Evolutionary conservation across 192 early-diverging fungal species (phyloP).

Genomic region (Chytriomyces sp.): DNA sequence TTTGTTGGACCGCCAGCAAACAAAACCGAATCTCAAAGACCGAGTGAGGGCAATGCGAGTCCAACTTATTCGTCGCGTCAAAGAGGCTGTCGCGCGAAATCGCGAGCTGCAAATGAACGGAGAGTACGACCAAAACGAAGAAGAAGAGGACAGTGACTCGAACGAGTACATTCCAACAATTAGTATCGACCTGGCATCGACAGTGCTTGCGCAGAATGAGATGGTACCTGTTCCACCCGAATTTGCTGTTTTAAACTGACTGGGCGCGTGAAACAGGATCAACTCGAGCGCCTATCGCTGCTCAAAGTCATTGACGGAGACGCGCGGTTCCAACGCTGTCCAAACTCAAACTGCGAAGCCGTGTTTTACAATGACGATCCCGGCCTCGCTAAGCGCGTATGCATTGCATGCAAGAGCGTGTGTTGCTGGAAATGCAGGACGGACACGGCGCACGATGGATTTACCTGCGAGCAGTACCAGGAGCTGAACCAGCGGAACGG

Average conservation of each 20-base stretch:
- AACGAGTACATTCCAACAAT: constrained; percentile 18
- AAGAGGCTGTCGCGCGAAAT: neutral
- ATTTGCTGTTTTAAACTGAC: neutral
- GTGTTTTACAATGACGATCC: constrained; percentile 19
- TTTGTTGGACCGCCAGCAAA: neutral
- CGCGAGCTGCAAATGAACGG: neutral
- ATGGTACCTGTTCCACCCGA: constrained; percentile 13
- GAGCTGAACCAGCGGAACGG: constrained; percentile 3
- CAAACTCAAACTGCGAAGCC: constrained; percentile 17
- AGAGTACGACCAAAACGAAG: neutral
- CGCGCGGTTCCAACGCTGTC: constrained; percentile 20
- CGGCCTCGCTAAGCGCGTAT: neutral
- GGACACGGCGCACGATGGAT: constrained; percentile 29
- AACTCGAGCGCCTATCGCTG: constrained; percentile 20
- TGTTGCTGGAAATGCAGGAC: constrained; percentile 31
- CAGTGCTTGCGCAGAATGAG: constrained; percentile 7
- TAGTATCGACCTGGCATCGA: constrained; percentile 8
- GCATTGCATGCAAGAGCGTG: neutral
- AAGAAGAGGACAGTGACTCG: neutral
- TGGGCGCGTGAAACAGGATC: neutral
- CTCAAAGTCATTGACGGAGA: constrained; percentile 14
- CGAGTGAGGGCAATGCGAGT: no score
- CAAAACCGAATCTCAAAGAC: no score
- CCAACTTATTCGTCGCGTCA: no score
- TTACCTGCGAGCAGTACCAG: constrained; percentile 23